Evolutionary conservation across 1,284 basidiomycete species (phyloP).

Genomic region (Grifola frondosa): DNA sequence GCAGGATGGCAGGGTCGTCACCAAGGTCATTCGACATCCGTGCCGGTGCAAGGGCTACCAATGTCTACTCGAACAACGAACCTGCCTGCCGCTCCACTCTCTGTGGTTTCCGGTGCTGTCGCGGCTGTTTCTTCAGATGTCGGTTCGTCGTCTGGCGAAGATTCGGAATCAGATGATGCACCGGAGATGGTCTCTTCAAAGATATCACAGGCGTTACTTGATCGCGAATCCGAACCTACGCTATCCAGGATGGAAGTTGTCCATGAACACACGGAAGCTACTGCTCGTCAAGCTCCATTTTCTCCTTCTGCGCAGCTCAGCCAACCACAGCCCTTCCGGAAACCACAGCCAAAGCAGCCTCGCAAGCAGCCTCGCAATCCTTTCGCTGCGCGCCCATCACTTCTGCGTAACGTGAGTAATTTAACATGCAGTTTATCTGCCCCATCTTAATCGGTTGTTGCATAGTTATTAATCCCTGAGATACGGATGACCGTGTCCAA

Average conservation of each 20-base stretch:
- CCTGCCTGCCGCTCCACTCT: neutral
- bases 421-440: neutral
- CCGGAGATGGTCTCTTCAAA: conserved; percentile 71
- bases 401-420: conserved; percentile 71
- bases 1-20: conserved; percentile 10
- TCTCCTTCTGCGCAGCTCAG: neutral
- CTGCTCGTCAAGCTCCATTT: neutral
- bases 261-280: conserved; percentile 7
- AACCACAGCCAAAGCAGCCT: conserved; percentile 46
- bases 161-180: conserved; percentile 40
- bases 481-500: conserved; percentile 90
- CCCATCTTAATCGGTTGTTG: conserved; percentile 55
- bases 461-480: too few relatives aligned
- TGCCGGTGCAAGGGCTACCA: neutral
- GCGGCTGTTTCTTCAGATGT: neutral
- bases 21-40: neutral
- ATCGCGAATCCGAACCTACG: neutral
- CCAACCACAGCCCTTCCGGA: conserved; percentile 21
- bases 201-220: conserved; percentile 12
- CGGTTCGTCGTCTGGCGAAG: conserved; percentile 4
- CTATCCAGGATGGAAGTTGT: conserved; percentile 8
- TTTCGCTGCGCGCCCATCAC: conserved; percentile 64
- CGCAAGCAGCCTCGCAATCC: conserved; percentile 59
- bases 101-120: neutral
- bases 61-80: neutral